Percentiles rank a stretch among this genome's conserved stretches.
These are phyloP conservation scores for Oxytropis ochrocephala DNA, from an alignment of 306 rosid genomes.

Conservation along the genomic window DNA sequence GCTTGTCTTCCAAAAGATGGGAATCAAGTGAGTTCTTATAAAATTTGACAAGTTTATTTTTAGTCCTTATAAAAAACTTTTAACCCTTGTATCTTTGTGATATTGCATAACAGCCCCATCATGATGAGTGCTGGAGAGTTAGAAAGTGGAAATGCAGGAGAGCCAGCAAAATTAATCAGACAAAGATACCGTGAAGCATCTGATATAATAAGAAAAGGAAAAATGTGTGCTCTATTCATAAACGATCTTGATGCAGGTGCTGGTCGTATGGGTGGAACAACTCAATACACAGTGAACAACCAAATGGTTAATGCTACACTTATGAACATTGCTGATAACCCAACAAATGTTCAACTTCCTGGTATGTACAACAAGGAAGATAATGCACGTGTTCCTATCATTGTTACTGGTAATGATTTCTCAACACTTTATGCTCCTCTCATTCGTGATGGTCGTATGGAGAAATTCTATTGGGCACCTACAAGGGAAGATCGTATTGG, in stretches of 20 bases:
- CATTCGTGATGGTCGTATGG: constrained; percentile 99
- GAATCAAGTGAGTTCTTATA: constrained; percentile 72
- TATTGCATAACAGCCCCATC: constrained; percentile 61
- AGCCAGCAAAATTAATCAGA: constrained; percentile 89
- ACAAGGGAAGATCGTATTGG: constrained; percentile 84
- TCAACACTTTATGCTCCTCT: constrained; percentile 92
- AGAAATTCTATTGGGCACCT: constrained; percentile 99
- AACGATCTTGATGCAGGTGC: constrained; percentile 99
- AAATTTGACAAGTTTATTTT: too few relatives aligned
- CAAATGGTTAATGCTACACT: constrained; percentile 98
- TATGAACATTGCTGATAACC: constrained; percentile 97
- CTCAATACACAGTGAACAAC: constrained; percentile 97
- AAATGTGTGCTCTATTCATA: constrained; percentile 83
- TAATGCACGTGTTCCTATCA: constrained; percentile 80
- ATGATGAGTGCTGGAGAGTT: constrained; percentile 99
- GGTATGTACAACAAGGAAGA: constrained; percentile 99
- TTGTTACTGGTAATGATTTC: constrained; percentile 95
- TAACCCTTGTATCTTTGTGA: background rate
- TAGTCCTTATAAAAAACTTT: too few relatives aligned
- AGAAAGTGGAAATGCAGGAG: constrained; percentile 98
- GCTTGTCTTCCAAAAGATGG: constrained; percentile 93
- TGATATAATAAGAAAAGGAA: constrained; percentile 78
- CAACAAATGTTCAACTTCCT: constrained; percentile 90
- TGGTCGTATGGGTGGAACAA: constrained; percentile 91
- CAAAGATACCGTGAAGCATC: constrained; percentile 97